Conservation (phyloP, 192 early-diverging fungal genomes). For the Backusella mclennaniae region DNA sequence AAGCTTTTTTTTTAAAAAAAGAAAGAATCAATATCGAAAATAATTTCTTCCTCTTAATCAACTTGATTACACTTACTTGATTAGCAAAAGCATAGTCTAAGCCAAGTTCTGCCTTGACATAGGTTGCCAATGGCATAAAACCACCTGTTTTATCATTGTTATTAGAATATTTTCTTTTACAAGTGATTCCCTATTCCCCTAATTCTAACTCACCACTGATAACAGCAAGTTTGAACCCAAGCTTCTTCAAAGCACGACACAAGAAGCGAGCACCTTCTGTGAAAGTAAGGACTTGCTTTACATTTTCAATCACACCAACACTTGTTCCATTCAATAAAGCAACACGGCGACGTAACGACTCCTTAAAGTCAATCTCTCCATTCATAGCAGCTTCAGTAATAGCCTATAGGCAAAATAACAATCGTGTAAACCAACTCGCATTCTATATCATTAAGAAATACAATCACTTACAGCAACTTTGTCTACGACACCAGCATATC, state of each 20-base stretch:
- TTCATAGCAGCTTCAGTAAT: constrained; percentile 98
- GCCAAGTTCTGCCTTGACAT: constrained; percentile 87
- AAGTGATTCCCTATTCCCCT: not conserved
- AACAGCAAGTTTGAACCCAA: constrained; percentile 95
- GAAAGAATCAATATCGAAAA: not conserved
- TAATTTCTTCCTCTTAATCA: not conserved
- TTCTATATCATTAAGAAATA: not conserved
- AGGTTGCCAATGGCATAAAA: constrained; percentile 89
- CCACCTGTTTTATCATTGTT: constrained; percentile 56
- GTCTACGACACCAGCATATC: constrained; percentile 86
- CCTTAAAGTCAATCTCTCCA: constrained; percentile 97
- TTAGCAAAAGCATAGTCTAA: constrained; percentile 99
- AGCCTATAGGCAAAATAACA: constrained; percentile 38
- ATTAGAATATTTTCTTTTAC: not conserved
- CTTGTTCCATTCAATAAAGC: constrained; percentile 86
- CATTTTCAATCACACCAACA: constrained; percentile 72
- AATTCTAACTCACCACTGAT: constrained; percentile 66
- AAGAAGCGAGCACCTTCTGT: constrained; percentile 90
- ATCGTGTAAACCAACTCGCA: not conserved
- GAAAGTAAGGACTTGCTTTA: constrained; percentile 76
- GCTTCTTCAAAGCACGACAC: constrained; percentile 84
- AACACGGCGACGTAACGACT: constrained; percentile 86
- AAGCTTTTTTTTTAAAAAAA: constrained; percentile 47
- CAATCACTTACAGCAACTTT: constrained; percentile 74
- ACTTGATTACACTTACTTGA: constrained; percentile 42